Percentiles rank a stretch among this genome's conserved stretches.
These are phyloP conservation scores for Carex parvula DNA, from an alignment of 176 grass and related monocot species.

Conservation along the genomic window DNA sequence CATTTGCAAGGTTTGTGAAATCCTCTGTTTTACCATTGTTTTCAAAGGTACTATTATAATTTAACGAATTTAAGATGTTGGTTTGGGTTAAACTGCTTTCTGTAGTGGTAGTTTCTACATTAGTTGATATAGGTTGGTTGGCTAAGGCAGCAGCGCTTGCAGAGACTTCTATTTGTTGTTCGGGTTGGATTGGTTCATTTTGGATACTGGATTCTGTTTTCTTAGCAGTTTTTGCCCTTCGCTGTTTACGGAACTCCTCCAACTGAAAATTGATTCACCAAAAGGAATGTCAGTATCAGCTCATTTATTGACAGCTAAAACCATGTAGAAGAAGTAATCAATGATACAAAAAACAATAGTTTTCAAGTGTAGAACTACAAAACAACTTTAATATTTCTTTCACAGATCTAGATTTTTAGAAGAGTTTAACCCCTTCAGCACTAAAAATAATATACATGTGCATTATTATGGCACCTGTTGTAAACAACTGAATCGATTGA, in stretches of 20 bases:
- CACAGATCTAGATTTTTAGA: background rate
- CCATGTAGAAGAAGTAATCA: background rate
- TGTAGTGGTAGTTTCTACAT: background rate
- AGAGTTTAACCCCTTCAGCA: background rate
- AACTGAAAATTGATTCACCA: conserved; percentile 51
- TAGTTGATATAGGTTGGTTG: conserved; percentile 34
- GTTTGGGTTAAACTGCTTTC: conserved; percentile 17
- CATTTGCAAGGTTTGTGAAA: conserved; percentile 62
- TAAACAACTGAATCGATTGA: background rate
- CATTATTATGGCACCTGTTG: background rate
- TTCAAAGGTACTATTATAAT: background rate
- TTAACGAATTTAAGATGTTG: conserved; percentile 3
- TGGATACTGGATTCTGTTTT: conserved; percentile 37
- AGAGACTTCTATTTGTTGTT: conserved; percentile 33
- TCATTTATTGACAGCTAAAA: background rate
- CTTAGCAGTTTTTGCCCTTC: conserved; percentile 46
- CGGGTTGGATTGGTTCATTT: conserved; percentile 24
- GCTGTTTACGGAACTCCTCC: conserved; percentile 86
- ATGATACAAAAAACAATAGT: background rate
- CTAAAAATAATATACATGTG: background rate
- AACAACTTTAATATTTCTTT: background rate
- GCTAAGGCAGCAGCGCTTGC: conserved; percentile 26
- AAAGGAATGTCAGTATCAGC: conserved; percentile 31
- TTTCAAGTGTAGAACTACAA: background rate
- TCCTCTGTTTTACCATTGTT: background rate